Evolutionary conservation across 257 asterid species (phyloP), one percentile per base, ranked within the genome.

Genomic region (Pogostemon cablin): DNA sequence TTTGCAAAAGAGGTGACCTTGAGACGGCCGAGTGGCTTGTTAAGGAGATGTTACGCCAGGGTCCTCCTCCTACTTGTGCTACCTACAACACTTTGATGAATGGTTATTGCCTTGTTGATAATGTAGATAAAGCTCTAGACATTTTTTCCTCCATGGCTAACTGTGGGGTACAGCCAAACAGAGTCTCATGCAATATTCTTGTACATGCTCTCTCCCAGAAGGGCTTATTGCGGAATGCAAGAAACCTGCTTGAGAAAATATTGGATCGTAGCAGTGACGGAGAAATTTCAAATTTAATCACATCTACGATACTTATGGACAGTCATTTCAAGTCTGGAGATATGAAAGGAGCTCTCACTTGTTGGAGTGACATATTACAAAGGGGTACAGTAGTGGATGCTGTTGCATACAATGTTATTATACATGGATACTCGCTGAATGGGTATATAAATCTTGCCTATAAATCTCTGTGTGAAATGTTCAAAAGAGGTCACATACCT

Each of bases 11-110:
- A 2, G 85, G 96, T 72, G 81, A 91, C 61, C 48, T 93, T 77
- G 81, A 67, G 78, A 82, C 68, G 78, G 96, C 99, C 2, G 92
- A 85, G 75, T 81, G 80, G 87, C 75, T 89, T 78, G 78, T 93
- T 35, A 42, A 57, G 32, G 81, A 88, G 84, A 93, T 93, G 97
- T 61, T 78, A 50, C 4, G n/a, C 39, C 77, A 79, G 44, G 99
- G 95, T 53, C 93, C 93, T 74, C 60, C 75, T 68, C 97, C 96
- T 60, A 85, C 80, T 61, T 85, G 95, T 85, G 85, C 88, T 38
- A 91, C 96, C 44, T 93, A 82, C 84, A 93, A 93, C 88, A 86
- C 90, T 42, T 79, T 93, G 77, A 79, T 91, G 79, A 86, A 79
- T 43, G 95, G 95, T 65, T 91, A 84, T 86, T 89, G 96, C 79